Base-by-base conservation (phyloP, 257 asterid species). In the Echites panduratus region DNA sequence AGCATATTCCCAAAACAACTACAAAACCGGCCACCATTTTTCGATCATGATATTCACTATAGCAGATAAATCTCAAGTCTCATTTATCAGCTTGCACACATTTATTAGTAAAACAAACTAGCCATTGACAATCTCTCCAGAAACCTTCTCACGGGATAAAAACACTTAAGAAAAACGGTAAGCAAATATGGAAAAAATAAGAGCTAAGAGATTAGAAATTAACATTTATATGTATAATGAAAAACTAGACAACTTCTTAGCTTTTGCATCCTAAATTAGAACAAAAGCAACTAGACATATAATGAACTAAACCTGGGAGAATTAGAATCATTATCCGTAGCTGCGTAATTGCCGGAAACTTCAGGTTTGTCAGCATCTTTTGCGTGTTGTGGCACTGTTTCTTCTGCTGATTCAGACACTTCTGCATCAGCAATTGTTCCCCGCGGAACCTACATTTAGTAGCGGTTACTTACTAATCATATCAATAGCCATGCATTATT, bases 391-490 rank as follows among this genome's bases (percentile, higher is more conserved):
- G 87, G 79, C 58, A 80, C 68, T 67, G 75, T 76, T 62, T 77
- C 90, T 70, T 79, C 95, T 17, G 86, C 87, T 5, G 88, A 82
- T 77, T 80, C 83, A 57, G 92, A 82, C 72, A 78, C 77, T 77
- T 83, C 89, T 76, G 79, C 88, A 68, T 80, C 96, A 49, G 78
- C 84, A 63, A 80, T 76, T 41, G 82, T 75, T 74, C 78, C 85
- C 83, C 71, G 70, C 45, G 87, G 81, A 71, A 81, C 92, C 98
- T 93, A 78, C 84, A 89, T 73, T 78, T 75, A 9, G 47, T 44
- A 73, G 50, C 72, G 66, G 77, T 66, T 63, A 80, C 54, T 49
- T 70, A 65, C 65, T 70, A 71, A 61, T 61, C 76, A 63, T 64
- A 48, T 53, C 62, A 75, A 53, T 52, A 78, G 49, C 32, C 79